Conservation (phyloP, 331 rosid genomes). For the Malus hybrid region DNA sequence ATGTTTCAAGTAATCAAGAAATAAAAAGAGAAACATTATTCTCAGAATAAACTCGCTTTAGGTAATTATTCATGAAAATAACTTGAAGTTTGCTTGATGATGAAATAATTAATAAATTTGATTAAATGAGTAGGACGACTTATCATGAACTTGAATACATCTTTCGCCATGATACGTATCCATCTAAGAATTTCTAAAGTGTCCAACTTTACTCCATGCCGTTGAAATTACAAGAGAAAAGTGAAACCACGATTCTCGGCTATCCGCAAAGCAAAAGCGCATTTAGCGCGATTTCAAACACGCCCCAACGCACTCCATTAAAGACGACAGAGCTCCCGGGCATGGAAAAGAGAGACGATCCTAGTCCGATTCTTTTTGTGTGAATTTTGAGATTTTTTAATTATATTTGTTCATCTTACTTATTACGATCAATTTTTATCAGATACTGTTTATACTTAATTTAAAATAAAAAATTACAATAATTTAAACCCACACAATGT, state of each 20-base stretch:
- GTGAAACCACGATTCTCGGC: not conserved
- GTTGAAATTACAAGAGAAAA: not conserved
- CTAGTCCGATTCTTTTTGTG: too few relatives aligned
- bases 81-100: not conserved
- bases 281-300: not conserved
- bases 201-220: not conserved
- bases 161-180: not conserved
- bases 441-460: too few relatives aligned
- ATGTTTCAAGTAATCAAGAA: not conserved
- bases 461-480: too few relatives aligned
- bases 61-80: not conserved
- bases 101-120: not conserved
- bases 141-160: not conserved
- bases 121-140: not conserved
- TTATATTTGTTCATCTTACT: too few relatives aligned
- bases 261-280: not conserved
- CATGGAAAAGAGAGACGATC: not conserved
- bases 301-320: not conserved
- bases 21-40: not conserved
- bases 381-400: too few relatives aligned
- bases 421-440: too few relatives aligned
- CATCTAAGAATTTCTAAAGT: not conserved
- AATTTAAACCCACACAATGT: accelerated
- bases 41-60: too few relatives aligned
- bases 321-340: not conserved